Base-by-base conservation (phyloP, 306 rosid species). In the Carpinus fangiana region DNA sequence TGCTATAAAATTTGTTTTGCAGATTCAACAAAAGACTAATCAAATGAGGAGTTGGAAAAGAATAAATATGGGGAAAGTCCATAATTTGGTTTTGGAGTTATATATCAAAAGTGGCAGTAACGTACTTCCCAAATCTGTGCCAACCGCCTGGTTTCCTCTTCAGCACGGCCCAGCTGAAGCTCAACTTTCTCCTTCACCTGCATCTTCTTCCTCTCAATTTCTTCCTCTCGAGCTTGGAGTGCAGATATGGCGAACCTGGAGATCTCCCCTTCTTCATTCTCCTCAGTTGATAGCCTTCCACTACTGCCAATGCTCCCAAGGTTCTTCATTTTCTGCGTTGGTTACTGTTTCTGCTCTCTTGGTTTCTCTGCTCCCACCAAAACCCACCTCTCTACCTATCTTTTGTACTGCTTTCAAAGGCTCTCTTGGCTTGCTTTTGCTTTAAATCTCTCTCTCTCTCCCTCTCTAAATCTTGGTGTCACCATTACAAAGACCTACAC, bases 131-230 rank as follows among this genome's bases (percentile, higher is more conserved):
- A 95, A 82, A 92, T 92, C 66, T 84, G 90, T 38, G 97, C 79
- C 55, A 95, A 84, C 74, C 98, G 98, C 85, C 80, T 88, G 0
- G 97, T 84, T 85, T 91, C 98, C 83, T 91, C 92, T 81, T 92
- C 97, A 1, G 97, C 98, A 21, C 97, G 95, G 31, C 92, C 90
- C 55, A 95, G 86, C 48, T 91, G 98, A 62, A 86, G 87, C 50
- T 91, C 92, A 73, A 95, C 97, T 73, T 82, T 95, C 87, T 95
- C 96, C 73, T 76, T 95, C 31, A 95, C 96, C 60, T 91, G 96
- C 90, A 87, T 85, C 77, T 92, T 95, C 83, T 62, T 92, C 88
- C 89, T 95, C 89, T 94, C 97, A 45, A 92, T 94, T 91, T 88
- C 97, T 78, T 94, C 97, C 83, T 92, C 98, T 78, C 84, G 88